phyloP scores from a whole-genome alignment of 148 eudicot genomes.

The Limonium bicolor region DNA sequence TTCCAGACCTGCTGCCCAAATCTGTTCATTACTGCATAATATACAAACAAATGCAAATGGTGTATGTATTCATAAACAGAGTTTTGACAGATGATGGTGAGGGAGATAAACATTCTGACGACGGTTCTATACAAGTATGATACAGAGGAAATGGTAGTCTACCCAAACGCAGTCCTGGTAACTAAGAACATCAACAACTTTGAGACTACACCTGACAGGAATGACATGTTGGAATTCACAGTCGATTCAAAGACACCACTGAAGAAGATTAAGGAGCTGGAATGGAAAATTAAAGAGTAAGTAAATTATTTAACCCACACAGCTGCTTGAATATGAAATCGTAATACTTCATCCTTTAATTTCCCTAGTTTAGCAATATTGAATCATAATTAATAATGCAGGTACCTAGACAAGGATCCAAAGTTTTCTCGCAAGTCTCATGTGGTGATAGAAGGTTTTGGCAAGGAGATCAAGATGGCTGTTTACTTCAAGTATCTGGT shows the following conservation, averaged over 20 bases:
- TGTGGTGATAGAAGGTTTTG: constrained; percentile 6
- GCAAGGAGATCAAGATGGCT: not conserved
- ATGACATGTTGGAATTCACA: not conserved
- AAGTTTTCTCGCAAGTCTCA: not conserved
- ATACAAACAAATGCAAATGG: no score
- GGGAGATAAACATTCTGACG: constrained; percentile 1
- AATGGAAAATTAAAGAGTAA: constrained; percentile 3
- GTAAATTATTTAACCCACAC: not conserved
- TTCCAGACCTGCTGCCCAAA: no score
- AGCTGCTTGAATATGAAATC: no score
- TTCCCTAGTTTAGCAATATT: not conserved
- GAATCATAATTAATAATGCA: not conserved
- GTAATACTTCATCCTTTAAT: not conserved
- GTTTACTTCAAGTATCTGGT: constrained; percentile 6
- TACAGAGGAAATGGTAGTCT: constrained; percentile 1
- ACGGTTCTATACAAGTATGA: not conserved
- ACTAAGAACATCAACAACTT: constrained; percentile 2
- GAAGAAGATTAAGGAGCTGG: not conserved
- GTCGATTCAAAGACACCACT: not conserved
- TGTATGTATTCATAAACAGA: no score
- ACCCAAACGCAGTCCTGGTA: constrained; percentile 4
- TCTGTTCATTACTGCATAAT: no score
- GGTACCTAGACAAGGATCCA: not conserved
- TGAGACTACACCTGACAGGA: not conserved
- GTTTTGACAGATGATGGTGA: constrained; percentile 7